phyloP scores from a whole-genome alignment of 176 grass and related monocot species.

The Aechmea fasciata region DNA sequence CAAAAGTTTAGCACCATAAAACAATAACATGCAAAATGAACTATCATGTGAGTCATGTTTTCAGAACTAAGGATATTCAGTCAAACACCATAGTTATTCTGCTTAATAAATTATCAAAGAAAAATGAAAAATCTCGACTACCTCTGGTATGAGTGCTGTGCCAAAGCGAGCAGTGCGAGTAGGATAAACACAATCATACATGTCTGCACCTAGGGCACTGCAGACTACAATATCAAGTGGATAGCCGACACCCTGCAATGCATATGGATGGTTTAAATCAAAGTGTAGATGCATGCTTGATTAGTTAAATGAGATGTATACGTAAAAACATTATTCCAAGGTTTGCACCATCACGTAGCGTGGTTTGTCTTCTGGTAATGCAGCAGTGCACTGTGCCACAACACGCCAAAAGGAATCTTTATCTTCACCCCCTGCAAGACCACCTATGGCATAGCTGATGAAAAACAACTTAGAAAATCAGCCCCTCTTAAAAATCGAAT shows the following conservation, averaged over 20 bases:
- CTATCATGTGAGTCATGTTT: not conserved
- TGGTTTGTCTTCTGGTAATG: conserved; percentile 89
- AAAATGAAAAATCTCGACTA: conserved; percentile 25
- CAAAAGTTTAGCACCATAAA: not conserved
- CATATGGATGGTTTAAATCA: conserved; percentile 8
- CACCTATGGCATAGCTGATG: conserved; percentile 90
- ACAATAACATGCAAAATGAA: conserved; percentile 1
- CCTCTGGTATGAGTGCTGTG: conserved; percentile 82
- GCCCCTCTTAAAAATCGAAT: conserved; percentile 17
- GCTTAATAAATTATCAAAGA: not conserved
- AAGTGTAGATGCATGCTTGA: not conserved
- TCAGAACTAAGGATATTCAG: not conserved
- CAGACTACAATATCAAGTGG: conserved; percentile 98
- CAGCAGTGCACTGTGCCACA: conserved; percentile 89
- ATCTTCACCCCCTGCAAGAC: conserved; percentile 95
- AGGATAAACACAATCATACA: conserved; percentile 98
- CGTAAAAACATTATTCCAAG: conserved; percentile 4
- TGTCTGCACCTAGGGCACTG: conserved; percentile 96
- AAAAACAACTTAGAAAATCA: conserved; percentile 13
- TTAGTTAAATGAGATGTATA: not conserved
- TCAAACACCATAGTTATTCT: not conserved
- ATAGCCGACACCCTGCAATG: conserved; percentile 88
- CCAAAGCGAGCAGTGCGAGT: conserved; percentile 95
- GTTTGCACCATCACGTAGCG: conserved; percentile 86
- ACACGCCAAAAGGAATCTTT: conserved; percentile 94